A percentile compares a stretch with the other conserved stretches of the same genome.
Conservation (phyloP, 495 filamentous ascomycete genomes). For the Hypoxylon subgilvum region DNA sequence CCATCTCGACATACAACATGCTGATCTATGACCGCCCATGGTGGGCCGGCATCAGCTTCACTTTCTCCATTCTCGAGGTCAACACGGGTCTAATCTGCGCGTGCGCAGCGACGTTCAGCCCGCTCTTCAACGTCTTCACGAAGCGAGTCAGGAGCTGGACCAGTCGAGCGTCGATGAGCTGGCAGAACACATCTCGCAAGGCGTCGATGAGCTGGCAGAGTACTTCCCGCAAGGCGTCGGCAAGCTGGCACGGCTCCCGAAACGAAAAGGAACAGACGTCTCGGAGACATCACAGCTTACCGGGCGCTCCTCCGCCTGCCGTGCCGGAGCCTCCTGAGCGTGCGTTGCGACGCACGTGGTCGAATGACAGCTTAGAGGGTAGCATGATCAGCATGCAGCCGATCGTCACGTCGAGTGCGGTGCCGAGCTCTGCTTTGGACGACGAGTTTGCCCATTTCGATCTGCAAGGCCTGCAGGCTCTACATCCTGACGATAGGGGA, state of each 20-base stretch:
- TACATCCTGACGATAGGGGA: conserved; percentile 11
- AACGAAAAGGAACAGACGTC: conserved; percentile 16
- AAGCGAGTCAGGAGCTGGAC: conserved; percentile 31
- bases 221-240: conserved; percentile 19
- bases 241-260: conserved; percentile 15
- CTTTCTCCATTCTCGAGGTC: conserved; percentile 51
- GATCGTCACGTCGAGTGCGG: conserved; percentile 20
- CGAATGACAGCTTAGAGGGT: conserved; percentile 25
- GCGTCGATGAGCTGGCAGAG: conserved; percentile 19
- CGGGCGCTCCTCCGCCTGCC: conserved; percentile 1
- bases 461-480: conserved; percentile 27
- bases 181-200: conserved; percentile 22
- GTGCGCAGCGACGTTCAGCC: conserved; percentile 45
- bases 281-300: conserved; percentile 16
- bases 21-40: conserved; percentile 42
- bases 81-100: conserved; percentile 53
- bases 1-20: conserved; percentile 43
- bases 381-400: conserved; percentile 14
- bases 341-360: neutral
- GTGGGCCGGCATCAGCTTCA: conserved; percentile 44
- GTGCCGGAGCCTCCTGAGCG: neutral
- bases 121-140: conserved; percentile 35
- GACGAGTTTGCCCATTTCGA: conserved; percentile 27
- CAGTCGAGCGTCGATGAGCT: conserved; percentile 18
- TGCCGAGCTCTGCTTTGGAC: conserved; percentile 5